Conservation (phyloP, 2,329 filamentous ascomycete genomes). For the Sporothrix protearum region DNA sequence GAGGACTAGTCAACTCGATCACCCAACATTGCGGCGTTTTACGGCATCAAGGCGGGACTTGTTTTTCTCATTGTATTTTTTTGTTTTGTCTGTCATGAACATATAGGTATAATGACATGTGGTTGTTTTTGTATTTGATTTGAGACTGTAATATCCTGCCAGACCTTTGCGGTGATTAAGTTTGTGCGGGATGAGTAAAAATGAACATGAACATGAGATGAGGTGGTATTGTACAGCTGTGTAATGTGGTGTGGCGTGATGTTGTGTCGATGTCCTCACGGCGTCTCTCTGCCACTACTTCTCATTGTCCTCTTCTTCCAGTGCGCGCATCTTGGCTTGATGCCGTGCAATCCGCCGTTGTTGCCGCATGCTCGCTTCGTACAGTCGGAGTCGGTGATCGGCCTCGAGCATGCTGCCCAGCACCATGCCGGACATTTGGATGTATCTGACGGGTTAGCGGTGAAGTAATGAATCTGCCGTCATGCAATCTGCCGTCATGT, state of each 20-base stretch:
- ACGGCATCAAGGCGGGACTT: conserved; percentile 8
- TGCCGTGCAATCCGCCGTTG: conserved; percentile 62
- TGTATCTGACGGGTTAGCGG: conserved; percentile 52
- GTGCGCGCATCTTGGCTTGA: conserved; percentile 43
- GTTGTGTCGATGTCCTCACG: background rate
- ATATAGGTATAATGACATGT: background rate
- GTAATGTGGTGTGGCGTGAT: background rate
- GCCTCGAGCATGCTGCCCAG: conserved; percentile 73
- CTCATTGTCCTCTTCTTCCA: conserved; percentile 26
- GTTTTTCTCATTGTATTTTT: background rate
- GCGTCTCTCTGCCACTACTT: background rate
- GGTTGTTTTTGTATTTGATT: background rate
- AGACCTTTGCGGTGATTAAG: background rate
- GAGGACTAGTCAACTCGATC: background rate
- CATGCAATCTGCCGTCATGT: too few species aligned
- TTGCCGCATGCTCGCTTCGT: conserved; percentile 62
- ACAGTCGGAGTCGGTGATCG: conserved; percentile 62
- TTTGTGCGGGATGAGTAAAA: background rate
- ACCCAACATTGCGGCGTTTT: conserved; percentile 5
- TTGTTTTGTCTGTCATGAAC: background rate
- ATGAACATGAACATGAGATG: background rate
- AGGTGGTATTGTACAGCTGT: conserved; percentile 1
- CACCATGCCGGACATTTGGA: conserved; percentile 86
- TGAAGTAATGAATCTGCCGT: background rate
- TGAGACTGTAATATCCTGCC: background rate